phyloP scores from a whole-genome alignment of 768 basidiomycete species.

The Suillus tomentosus region DNA sequence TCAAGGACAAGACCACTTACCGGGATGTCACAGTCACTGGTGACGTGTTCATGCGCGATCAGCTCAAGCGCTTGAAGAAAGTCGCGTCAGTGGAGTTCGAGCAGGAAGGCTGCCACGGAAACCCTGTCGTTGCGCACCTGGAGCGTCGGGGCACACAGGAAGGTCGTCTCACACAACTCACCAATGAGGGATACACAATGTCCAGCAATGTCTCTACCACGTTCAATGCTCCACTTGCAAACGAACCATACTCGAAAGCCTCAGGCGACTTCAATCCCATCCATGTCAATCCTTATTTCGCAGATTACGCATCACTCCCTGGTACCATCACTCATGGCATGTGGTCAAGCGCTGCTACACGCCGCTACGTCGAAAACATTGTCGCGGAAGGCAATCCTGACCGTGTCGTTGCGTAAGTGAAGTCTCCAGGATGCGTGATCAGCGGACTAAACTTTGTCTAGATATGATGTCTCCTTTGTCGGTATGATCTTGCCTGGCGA shows the following conservation, averaged over 20 bases:
- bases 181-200: conserved; percentile 87
- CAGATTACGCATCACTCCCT: conserved; percentile 89
- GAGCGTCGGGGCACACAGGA: conserved; percentile 86
- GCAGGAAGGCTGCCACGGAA: conserved; percentile 86
- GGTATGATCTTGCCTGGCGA: conserved; percentile 96
- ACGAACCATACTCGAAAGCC: conserved; percentile 93
- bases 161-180: conserved; percentile 74
- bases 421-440: background rate
- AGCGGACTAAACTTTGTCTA: conserved; percentile 29
- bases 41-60: conserved; percentile 84
- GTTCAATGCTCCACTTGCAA: conserved; percentile 86
- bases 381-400: conserved; percentile 92
- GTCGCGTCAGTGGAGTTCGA: conserved; percentile 88
- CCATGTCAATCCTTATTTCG: conserved; percentile 98
- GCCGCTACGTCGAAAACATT: conserved; percentile 89
- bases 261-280: conserved; percentile 99
- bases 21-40: conserved; percentile 81
- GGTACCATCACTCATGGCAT: conserved; percentile 98
- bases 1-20: conserved; percentile 89
- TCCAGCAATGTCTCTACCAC: conserved; percentile 60
- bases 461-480: conserved; percentile 93
- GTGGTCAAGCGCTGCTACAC: conserved; percentile 94
- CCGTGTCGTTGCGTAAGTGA: conserved; percentile 80
- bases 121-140: conserved; percentile 91
- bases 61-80: conserved; percentile 84